Evolutionary conservation across 495 filamentous ascomycete species (phyloP), one percentile per base, ranked within the genome.

Genomic region (Xylaria sp.): DNA sequence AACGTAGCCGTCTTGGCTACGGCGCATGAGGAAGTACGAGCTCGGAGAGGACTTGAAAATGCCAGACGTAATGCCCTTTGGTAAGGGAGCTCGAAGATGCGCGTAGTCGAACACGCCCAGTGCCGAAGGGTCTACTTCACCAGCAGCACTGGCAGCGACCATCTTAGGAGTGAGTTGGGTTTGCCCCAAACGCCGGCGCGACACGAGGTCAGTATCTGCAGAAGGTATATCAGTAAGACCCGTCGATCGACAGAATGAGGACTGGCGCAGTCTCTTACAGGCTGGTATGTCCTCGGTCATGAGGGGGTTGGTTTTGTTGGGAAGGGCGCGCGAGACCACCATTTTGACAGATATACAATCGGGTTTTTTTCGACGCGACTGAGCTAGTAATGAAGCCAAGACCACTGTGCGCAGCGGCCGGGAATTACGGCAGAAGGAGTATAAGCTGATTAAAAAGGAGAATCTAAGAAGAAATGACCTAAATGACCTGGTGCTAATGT

Each of bases 21-120:
- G 93, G 79, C 97, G 90, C 96, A 99, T 99, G 72, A 99, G 83
- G 78, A 98, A 99, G 81, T 99, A 99, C 24, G 93, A 94, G 76
- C 93, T 92, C 5, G 95, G 95, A 48, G 88, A 85, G 15, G 91
- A 89, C 63, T 91, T 91, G 83, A 98, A 98, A 75, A 99, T 95
- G 76, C 95, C 95, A 29, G 94, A 97, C 48, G 89, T 90, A 73
- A 98, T 89, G 67, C 94, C 92, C 79, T 92, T 92, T 31, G 97
- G 96, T 64, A 99, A 83, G 19, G 97, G 94, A 69, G 93, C 94
- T 71, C 95, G 91, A 58, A 99, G 86, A 76, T 98, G 96, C 74
- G 94, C 96, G 81, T 98, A 99, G 81, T 97, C 95, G 78, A 99
- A 98, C 33, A 89, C 88, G 43, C 93, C 93, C 62, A 95, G 88